Evolutionary conservation across 1,284 basidiomycete genomes (phyloP), one percentile per base, ranked within the genome.

Genomic region (Thecaphora thlaspeos): DNA sequence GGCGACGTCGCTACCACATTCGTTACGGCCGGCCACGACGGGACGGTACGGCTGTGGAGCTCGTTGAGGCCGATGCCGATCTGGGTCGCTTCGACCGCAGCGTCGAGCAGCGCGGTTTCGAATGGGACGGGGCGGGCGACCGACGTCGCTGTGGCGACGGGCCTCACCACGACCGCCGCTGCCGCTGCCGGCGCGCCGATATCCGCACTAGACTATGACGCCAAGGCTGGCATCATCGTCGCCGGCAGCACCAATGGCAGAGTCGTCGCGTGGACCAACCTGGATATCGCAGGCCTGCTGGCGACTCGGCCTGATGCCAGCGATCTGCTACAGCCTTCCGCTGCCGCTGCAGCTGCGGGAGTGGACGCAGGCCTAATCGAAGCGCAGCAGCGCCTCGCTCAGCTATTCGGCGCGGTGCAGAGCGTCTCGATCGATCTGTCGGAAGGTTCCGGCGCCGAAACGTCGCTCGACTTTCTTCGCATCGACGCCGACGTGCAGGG

Each of bases 21-120:
- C 43, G 72, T 70, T 15, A 73, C 68, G 0, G 75, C 64, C 19
- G 70, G 68, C 21, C 63, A 55, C 30, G 75, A 77, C 51, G 75
- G 73, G 19, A 70, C 67, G 4, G 73, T 77, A 2, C 49, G 63
- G 23, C 46, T 77, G 36, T 77, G 75, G 75, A 58, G 61, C 18
- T 62, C 68, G 3, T 38, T 51, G 22, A 59, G 63, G 14, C 38
- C 55, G 2, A 54, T 60, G 54, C 73, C 71, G 4, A 51, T 76
- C 0, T 75, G 73, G 71, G 48, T 55, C 0, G 67, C 60, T 1
- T 51, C 58, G 7, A 50, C 53, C 0, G 67, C 60, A 1, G 46
- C 58, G 7, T 47, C 56, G 10, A 50, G 61, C 14, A 37, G 55
- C 2, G 15, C 19, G 4, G 32, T 22, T 37, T 24, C 41, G 19